These are phyloP conservation scores for Ganoderma sinense DNA, from an alignment of 1,284 basidiomycete species.

Conservation along the genomic window DNA sequence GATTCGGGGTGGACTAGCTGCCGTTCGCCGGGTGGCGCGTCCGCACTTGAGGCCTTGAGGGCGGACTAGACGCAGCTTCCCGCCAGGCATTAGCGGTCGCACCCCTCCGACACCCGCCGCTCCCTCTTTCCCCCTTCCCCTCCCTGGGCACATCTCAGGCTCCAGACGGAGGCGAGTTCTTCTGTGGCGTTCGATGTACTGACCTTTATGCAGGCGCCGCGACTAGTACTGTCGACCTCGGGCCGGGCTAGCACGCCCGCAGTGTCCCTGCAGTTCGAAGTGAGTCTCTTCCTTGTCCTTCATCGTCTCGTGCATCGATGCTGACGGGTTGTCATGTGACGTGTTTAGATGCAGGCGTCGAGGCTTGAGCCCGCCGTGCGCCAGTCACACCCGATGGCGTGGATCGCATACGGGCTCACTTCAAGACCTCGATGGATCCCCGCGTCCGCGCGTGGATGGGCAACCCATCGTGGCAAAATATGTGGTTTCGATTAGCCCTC, in stretches of 20 bases:
- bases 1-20: not conserved
- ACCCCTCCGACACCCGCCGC: not conserved
- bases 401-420: too few relatives aligned
- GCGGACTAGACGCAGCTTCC: not conserved
- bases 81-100: not conserved
- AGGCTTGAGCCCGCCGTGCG: not conserved
- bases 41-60: not conserved
- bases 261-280: not conserved
- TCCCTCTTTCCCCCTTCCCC: too few relatives aligned
- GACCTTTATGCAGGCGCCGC: not conserved
- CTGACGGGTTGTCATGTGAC: not conserved
- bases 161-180: not conserved
- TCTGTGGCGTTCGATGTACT: not conserved
- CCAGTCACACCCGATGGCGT: too few relatives aligned
- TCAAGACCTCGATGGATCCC: not conserved
- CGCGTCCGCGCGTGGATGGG: not conserved
- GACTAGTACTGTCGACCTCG: too few relatives aligned
- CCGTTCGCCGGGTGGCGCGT: not conserved
- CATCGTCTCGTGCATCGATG: not conserved
- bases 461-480: not conserved
- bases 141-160: not conserved
- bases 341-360: not conserved
- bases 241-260: not conserved
- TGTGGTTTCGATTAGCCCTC: conserved; percentile 15
- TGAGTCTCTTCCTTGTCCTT: not conserved